Conservation (phyloP, 805 yeast genomes). For the Metschnikowia chrysomelidarum region DNA sequence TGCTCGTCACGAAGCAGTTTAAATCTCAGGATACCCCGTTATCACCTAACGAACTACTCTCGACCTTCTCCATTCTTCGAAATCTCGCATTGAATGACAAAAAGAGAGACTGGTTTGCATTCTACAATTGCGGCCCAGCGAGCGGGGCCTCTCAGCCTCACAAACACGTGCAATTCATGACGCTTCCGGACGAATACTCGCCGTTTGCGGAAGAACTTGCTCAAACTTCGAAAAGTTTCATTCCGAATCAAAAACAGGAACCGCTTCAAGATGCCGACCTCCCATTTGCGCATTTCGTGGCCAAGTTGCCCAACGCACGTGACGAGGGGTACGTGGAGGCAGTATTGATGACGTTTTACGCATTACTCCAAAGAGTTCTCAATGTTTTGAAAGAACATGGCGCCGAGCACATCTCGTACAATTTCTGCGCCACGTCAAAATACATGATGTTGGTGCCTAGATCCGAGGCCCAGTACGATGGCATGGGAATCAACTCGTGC, state of each 20-base stretch:
- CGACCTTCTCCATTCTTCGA: slow-evolving; percentile 54
- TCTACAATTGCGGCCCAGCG: slow-evolving; percentile 83
- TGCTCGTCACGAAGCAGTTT: slow-evolving; percentile 74
- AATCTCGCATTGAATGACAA: slow-evolving; percentile 41
- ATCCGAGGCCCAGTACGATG: slow-evolving; percentile 50
- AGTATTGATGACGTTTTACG: slow-evolving; percentile 66
- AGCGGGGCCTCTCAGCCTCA: slow-evolving; percentile 96
- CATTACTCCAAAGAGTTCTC: slow-evolving; percentile 68
- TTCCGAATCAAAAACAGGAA: slow-evolving; percentile 52
- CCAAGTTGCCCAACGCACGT: slow-evolving; percentile 52
- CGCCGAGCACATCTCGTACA: slow-evolving; percentile 59
- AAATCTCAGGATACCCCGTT: slow-evolving; percentile 71
- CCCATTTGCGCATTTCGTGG: slow-evolving; percentile 79
- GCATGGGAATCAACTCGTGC: slow-evolving; percentile 70
- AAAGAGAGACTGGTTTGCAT: slow-evolving; percentile 62
- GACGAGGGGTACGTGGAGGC: slow-evolving; percentile 48
- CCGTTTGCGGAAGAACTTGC: slow-evolving; percentile 54
- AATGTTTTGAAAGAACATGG: slow-evolving; percentile 59
- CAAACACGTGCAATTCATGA: slow-evolving; percentile 85
- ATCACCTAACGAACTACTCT: slow-evolving; percentile 63
- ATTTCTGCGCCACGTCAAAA: slow-evolving; percentile 73
- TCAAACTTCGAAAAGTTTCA: slow-evolving; percentile 46
- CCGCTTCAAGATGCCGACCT: slow-evolving; percentile 62
- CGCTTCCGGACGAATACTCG: slow-evolving; percentile 57
- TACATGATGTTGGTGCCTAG: slow-evolving; percentile 92